Conservation (phyloP, 768 basidiomycete species). For the Termitomyces sp. region DNA sequence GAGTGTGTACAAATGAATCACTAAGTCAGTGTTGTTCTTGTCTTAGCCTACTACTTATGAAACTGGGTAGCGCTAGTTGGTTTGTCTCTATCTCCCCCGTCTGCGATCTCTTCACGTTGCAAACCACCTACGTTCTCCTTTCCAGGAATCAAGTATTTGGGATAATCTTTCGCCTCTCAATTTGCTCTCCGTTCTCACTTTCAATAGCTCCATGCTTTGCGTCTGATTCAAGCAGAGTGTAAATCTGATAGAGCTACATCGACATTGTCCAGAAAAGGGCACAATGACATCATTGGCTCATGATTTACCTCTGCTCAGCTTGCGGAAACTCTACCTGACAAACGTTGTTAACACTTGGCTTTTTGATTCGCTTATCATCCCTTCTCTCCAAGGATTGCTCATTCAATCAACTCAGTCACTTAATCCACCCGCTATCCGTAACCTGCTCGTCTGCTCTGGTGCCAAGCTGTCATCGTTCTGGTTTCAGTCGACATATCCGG, state of each 20-base stretch:
- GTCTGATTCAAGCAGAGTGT: not conserved
- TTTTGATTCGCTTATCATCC: constrained; percentile 1
- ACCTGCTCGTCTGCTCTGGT: constrained; percentile 1
- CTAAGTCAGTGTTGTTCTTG: too few species aligned
- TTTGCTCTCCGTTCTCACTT: not conserved
- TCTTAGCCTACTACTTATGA: too few species aligned
- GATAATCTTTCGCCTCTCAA: constrained; percentile 3
- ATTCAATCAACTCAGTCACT: not conserved
- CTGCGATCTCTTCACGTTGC: not conserved
- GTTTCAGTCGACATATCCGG: not conserved
- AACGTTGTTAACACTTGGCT: constrained; percentile 3
- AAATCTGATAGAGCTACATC: constrained; percentile 2
- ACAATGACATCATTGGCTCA: not conserved
- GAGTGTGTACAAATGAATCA: too few species aligned
- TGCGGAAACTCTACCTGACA: not conserved
- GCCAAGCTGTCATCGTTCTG: not conserved
- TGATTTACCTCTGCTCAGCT: not conserved
- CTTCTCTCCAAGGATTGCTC: constrained; percentile 1
- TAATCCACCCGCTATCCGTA: not conserved
- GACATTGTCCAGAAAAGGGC: not conserved
- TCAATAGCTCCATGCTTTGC: not conserved
- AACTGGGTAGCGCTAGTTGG: too few species aligned
- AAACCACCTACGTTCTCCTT: not conserved
- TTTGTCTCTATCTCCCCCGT: not conserved
- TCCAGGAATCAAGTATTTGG: not conserved